These are phyloP conservation scores for Centrapalus pauciflorus DNA, from an alignment of 129 eudicot species.

Conservation along the genomic window DNA sequence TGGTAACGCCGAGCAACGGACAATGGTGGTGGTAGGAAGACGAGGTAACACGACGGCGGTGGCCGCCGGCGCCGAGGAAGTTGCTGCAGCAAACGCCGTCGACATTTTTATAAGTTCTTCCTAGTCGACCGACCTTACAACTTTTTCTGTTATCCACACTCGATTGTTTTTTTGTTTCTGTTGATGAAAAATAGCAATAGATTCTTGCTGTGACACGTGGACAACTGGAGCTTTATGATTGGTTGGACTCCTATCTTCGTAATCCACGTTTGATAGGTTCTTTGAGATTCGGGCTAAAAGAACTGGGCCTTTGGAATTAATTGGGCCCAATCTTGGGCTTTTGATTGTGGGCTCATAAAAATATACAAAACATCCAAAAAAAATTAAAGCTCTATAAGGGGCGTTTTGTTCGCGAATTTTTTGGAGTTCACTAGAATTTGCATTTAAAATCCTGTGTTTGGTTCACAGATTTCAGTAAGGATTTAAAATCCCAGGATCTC, in stretches of 20 bases:
- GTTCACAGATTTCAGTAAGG: too few relatives aligned
- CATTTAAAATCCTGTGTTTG: too few relatives aligned
- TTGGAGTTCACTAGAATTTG: too few relatives aligned
- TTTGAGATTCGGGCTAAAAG: too few relatives aligned
- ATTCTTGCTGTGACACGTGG: slow-evolving; percentile 42
- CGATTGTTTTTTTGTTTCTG: background rate
- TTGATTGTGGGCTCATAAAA: too few relatives aligned
- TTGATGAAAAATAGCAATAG: background rate
- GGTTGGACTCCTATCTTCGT: slow-evolving; percentile 42
- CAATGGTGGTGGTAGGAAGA: slow-evolving; percentile 24
- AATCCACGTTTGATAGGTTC: slow-evolving; percentile 35
- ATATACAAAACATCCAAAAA: too few relatives aligned
- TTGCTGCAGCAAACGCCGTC: slow-evolving; percentile 31
- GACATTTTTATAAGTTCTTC: slow-evolving; percentile 12
- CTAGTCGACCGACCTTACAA: slow-evolving; percentile 9
- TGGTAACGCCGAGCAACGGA: slow-evolving; percentile 37
- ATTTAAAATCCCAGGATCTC: too few relatives aligned
- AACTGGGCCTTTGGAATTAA: too few relatives aligned
- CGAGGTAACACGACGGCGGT: slow-evolving; percentile 40
- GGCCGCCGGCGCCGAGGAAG: slow-evolving; percentile 58
- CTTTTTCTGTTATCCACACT: slow-evolving; percentile 3
- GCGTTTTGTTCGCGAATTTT: too few relatives aligned
- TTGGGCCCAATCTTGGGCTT: too few relatives aligned
- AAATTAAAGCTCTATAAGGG: too few relatives aligned
- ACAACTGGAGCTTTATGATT: slow-evolving; percentile 21